Percentiles rank a stretch among this genome's conserved stretches.
Evolutionary conservation across 2,329 filamentous ascomycete genomes (phyloP).

Genomic region (Cladophialophora chaetospira): DNA sequence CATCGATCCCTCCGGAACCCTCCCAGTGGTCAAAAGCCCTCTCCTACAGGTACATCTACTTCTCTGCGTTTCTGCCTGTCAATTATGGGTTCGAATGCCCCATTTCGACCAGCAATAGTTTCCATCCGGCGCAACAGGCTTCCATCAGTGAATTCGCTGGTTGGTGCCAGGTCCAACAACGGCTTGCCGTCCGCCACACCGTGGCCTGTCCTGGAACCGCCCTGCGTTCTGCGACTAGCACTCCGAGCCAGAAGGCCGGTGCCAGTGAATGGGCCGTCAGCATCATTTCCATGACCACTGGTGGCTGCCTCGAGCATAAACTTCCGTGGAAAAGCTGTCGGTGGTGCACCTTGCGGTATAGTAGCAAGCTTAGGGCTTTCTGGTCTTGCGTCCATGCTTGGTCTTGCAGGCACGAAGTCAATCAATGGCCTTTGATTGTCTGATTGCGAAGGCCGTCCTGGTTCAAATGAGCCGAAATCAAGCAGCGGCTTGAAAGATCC

Average conservation of each 20-base stretch:
- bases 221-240: slow-evolving; percentile 25
- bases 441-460: slow-evolving; percentile 18
- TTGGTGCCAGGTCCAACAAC: slow-evolving; percentile 46
- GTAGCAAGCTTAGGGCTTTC: slow-evolving; percentile 6
- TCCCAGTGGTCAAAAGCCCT: neutral
- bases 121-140: slow-evolving; percentile 46
- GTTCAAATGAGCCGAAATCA: slow-evolving; percentile 53
- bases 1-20: neutral
- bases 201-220: slow-evolving; percentile 17
- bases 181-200: slow-evolving; percentile 36
- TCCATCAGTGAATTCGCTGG: slow-evolving; percentile 48
- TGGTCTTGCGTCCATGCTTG: slow-evolving; percentile 9
- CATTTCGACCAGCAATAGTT: slow-evolving; percentile 19
- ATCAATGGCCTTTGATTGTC: slow-evolving; percentile 17
- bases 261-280: slow-evolving; percentile 28
- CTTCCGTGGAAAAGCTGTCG: slow-evolving; percentile 18
- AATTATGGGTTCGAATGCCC: slow-evolving; percentile 22
- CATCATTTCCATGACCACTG: neutral
- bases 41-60: slow-evolving; percentile 15
- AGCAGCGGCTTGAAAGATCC: slow-evolving; percentile 70
- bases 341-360: slow-evolving; percentile 4
- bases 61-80: slow-evolving; percentile 27
- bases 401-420: slow-evolving; percentile 17
- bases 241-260: slow-evolving; percentile 30
- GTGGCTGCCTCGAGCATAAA: slow-evolving; percentile 9